Evolutionary conservation across 495 filamentous ascomycete species (phyloP), one percentile per base, ranked within the genome.

Genomic region (Xylona heveae): DNA sequence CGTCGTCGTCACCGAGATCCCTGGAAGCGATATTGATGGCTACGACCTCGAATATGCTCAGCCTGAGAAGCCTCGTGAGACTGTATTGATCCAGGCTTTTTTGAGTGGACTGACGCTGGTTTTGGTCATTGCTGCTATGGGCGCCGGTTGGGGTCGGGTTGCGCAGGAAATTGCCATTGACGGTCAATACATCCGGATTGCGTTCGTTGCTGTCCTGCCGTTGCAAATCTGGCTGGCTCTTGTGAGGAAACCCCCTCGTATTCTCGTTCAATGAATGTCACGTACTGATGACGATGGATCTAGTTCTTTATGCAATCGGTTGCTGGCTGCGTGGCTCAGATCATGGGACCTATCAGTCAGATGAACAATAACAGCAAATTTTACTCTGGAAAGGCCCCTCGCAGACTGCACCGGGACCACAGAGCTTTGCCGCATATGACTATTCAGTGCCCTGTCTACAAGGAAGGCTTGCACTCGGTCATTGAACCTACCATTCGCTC

Each of bases 361-460:
- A 50, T 76, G 37, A 48, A 42, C 27, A 37, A 45, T 14, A 77
- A 77, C 46, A 62, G 58, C 19, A 70, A 61, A 30, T 71, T 57
- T 49, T 76, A 64, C 44, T 74, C 69, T 15, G 71, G 62, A 17
- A 47, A 50, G 13, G 33, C 58, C 6, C 65, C 70, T 0, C 53
- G 43, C 5, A 55, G 64, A 14, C 49, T 71, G n/a, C 44, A 52
- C 33, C 51, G 58, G 16, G 49, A 53, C 13, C 20, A 37, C 6
- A 41, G 48, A 21, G 25, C 29, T 8, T 52, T 76, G 14, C 74
- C 74, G 5, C 74, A 79, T 42, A 58, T 80, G 23, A 79, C 74
- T 3, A 73, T 79, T 37, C 74, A 80, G 47, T 70, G 69, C 55
- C 74, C 74, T 5, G 71, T 80, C 1, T 80, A 78, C 53, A 80